Evolutionary conservation across 495 filamentous ascomycete genomes (phyloP), one percentile per base, ranked within the genome.

Genomic region (Gamarada debralockiae): DNA sequence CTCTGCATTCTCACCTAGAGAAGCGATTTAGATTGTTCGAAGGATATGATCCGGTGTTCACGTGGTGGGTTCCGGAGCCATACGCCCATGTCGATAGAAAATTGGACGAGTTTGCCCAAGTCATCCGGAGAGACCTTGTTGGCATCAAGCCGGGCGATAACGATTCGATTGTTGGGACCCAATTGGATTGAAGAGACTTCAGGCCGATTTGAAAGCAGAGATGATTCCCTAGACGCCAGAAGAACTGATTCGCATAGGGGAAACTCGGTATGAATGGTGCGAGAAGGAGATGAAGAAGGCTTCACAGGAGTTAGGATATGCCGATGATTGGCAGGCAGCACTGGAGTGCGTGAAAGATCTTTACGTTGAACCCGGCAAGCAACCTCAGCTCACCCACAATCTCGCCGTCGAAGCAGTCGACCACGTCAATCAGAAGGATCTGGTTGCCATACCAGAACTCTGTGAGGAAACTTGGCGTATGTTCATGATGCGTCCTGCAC

Each of bases 331-430:
- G 77, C 66, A 65, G 23, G 55, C 58, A 2, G 77, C 75, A 2
- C 69, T 79, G 7, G 75, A 79, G 60, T 53, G 73, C 46, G 75
- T 78, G 53, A 79, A 79, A 60, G 68, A 70, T 46, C 62, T 72
- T 3, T 75, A 73, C 51, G 75, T 78, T 20, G 65, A 67, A 17
- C 74, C 75, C 0, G 75, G 70, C 5, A 50, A 74, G 39, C 75
- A 81, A 44, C 64, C 68, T 0, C 52, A 67, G 12, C 70, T 81
- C 38, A 71, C 79, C 33, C 69, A 66, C 15, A 44, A 62, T 12
- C 65, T 77, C 1, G 63, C 68, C 8, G 39, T 62, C 12, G 73
- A 76, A 53, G 72, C 67, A 18, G 58, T 66, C 2, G 54, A 57
- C 8, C 74, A 72, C 55, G 71, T 74, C 34, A 68, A 63, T 61